A percentile compares a stretch with the other conserved stretches of the same genome.
Evolutionary conservation across 139 green algal species (phyloP).

Genomic region (Gonium pectorale): DNA sequence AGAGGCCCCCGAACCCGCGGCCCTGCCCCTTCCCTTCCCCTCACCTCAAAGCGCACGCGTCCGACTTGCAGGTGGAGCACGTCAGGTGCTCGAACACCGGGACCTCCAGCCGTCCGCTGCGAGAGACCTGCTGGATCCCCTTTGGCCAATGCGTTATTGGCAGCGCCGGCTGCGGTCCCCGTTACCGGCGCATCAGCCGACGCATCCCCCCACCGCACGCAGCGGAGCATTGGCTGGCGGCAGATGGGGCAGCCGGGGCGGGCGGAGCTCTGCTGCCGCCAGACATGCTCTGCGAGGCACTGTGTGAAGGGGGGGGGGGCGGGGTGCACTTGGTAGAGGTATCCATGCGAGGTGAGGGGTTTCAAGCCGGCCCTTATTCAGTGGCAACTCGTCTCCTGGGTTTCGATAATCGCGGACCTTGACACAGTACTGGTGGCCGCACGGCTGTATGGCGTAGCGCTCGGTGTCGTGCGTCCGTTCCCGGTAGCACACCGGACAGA

Average conservation of each 20-base stretch:
- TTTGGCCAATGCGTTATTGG: too few species aligned
- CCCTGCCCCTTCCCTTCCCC: too few species aligned
- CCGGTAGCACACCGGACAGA: constrained; percentile 15
- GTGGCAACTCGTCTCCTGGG: not conserved
- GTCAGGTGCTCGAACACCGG: too few species aligned
- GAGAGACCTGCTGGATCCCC: too few species aligned
- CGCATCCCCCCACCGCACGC: not conserved
- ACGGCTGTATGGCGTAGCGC: not conserved
- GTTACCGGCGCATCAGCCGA: too few species aligned
- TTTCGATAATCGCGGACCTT: not conserved
- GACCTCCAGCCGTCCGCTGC: too few species aligned
- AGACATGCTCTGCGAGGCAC: constrained; percentile 32
- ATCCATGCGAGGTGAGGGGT: not conserved
- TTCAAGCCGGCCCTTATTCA: not conserved
- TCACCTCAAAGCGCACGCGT: constrained; percentile 27
- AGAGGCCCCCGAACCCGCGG: too few species aligned
- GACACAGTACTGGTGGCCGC: constrained; percentile 15
- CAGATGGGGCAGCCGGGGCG: constrained; percentile 25
- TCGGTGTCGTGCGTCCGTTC: not conserved
- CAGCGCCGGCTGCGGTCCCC: too few species aligned
- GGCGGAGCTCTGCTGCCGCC: not conserved
- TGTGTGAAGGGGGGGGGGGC: not conserved
- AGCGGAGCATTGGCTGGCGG: constrained; percentile 26
- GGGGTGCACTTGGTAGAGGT: not conserved
- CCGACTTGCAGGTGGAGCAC: constrained; percentile 7